These are phyloP conservation scores for Ashbya aceris DNA, from an alignment of 1,139 yeast species.

Conservation along the genomic window DNA sequence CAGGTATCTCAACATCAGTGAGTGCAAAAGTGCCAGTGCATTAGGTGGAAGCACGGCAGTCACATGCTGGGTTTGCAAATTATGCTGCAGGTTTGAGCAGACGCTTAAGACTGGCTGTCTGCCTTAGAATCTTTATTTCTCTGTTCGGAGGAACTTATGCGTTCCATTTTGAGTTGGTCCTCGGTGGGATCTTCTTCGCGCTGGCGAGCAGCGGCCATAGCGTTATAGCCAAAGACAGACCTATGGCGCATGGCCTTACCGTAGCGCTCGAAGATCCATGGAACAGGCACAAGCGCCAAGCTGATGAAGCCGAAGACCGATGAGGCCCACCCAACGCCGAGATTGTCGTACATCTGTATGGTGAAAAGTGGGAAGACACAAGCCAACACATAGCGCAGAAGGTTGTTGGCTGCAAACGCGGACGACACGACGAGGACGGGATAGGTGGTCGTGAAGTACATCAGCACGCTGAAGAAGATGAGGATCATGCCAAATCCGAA, in stretches of 20 bases:
- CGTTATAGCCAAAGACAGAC: constrained; percentile 53
- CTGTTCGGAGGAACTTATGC: no score
- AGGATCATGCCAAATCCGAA: constrained; percentile 68
- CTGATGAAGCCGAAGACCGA: constrained; percentile 66
- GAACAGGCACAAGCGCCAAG: constrained; percentile 61
- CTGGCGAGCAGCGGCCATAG: constrained; percentile 17
- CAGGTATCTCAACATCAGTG: no score
- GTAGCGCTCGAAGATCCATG: constrained; percentile 49
- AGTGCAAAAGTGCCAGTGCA: no score
- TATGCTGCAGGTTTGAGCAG: no score
- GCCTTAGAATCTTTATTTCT: no score
- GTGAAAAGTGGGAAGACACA: constrained; percentile 68
- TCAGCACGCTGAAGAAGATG: constrained; percentile 62
- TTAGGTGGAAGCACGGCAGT: no score
- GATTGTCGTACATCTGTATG: constrained; percentile 61
- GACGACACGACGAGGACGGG: constrained; percentile 71
- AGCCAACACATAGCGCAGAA: constrained; percentile 48
- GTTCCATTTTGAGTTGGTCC: no score
- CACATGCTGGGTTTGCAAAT: no score
- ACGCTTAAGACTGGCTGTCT: no score
- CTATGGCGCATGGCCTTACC: constrained; percentile 45
- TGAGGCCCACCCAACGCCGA: constrained; percentile 72
- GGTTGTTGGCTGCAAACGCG: constrained; percentile 71
- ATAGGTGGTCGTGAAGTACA: constrained; percentile 63
- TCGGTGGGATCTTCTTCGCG: no score